A percentile compares a stretch with the other conserved stretches of the same genome.
These are phyloP conservation scores for Hamiltosporidium magnivora DNA, from an alignment of 371 early-diverging fungal genomes.

Conservation along the genomic window DNA sequence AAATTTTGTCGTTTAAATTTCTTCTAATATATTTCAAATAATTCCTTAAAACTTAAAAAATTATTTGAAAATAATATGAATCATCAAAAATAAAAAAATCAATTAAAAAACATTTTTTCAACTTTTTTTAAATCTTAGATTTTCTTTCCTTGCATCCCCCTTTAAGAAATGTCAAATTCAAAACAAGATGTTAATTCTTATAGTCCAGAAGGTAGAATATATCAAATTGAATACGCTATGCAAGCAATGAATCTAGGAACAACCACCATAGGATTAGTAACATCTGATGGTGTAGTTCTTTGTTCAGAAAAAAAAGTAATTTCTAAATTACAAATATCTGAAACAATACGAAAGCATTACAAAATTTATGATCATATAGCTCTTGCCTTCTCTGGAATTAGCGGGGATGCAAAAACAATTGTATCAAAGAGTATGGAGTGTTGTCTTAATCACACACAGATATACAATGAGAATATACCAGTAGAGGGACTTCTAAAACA, in stretches of 20 bases:
- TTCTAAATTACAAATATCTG: constrained; percentile 39
- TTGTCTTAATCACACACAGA: constrained; percentile 35
- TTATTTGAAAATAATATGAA: no score
- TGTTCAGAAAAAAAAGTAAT: constrained; percentile 56
- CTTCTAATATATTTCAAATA: no score
- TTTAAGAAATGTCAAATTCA: constrained; percentile 5
- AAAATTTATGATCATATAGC: constrained; percentile 49
- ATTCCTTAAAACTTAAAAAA: no score
- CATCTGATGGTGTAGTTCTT: constrained; percentile 44
- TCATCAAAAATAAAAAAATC: no score
- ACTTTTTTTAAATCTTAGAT: no score
- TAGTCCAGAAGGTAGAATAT: constrained; percentile 54
- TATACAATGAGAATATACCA: constrained; percentile 44
- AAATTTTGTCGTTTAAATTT: no score
- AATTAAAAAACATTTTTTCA: no score
- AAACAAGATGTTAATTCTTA: constrained; percentile 48
- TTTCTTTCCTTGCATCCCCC: no score
- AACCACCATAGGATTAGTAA: constrained; percentile 47
- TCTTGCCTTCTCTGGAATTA: constrained; percentile 49
- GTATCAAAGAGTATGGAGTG: constrained; percentile 38
- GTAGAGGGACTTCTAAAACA: constrained; percentile 44
- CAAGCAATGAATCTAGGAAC: constrained; percentile 56
- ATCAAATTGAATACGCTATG: constrained; percentile 58
- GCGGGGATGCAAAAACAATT: constrained; percentile 53
- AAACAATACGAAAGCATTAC: constrained; percentile 51